Base-by-base conservation (phyloP, 2,329 filamentous ascomycete species). In the Fusarium oligoseptatum region DNA sequence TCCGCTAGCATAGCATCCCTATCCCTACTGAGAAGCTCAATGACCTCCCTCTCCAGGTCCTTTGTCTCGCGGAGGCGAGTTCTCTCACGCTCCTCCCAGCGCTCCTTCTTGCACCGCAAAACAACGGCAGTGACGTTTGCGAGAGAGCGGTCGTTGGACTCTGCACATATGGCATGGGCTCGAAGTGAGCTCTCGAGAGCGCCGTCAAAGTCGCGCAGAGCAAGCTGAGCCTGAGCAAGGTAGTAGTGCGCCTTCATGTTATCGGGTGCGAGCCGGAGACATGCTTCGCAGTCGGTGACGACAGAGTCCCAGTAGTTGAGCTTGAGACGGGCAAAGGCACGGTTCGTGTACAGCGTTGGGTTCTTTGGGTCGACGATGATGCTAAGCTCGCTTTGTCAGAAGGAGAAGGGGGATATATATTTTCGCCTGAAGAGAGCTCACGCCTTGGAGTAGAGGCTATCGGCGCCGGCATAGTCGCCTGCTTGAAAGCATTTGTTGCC, bases 221-320 rank as follows among this genome's bases (percentile, higher is more conserved):
- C 88, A n/a, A 97, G 86, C 75, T 97, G 92, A 1, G 95, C 95
- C 83, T 97, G 93, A 4, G 94, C 92, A 29, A 97, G 89, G 80
- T 95, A 94, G 83, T 93, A 97, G 79, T 91, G 90, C 9, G 94
- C 95, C 84, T 98, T 98, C 85, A 97, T 92, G 77, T 89, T 91
- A 9, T 77, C 63, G 4, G 88, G 86, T 32, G 90, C 86, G 7
- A 97, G 87, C 68, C 91, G 88, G 60, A 98, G 92, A 73, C 93
- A 95, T 61, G 90, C 87, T 63, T 92, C 84, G 80, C 95, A 96
- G 83, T 98, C 95, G 69, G 90, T 86, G 73, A 97, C 92, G 58
- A 93, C 95, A 11, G 88, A 91, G 34, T 94, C 89, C 90, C 92
- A 97, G 77, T 91, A 87, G 70, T 88, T 85, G 24, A 97, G 88